A percentile compares a stretch with the other conserved stretches of the same genome.
Evolutionary conservation across 345 rosid species (phyloP).

Genomic region (Clarkia xantiana): DNA sequence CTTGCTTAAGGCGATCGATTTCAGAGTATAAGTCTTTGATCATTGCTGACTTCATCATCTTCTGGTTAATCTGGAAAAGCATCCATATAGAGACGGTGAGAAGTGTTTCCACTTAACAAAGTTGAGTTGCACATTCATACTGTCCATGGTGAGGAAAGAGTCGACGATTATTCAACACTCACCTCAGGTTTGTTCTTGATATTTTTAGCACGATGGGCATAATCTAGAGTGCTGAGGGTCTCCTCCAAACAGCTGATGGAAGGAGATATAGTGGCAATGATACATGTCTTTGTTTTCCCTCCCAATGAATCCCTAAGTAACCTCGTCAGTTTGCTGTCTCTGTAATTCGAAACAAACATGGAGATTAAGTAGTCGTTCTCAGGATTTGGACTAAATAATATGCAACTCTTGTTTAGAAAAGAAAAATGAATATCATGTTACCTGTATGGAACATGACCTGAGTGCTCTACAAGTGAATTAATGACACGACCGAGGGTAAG

Average conservation of each 20-base stretch:
- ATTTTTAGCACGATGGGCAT: constrained; percentile 98
- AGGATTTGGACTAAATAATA: too few species aligned
- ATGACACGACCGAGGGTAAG: constrained; percentile 97
- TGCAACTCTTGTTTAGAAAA: background rate
- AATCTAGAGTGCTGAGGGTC: constrained; percentile 92
- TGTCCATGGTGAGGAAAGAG: constrained; percentile 1
- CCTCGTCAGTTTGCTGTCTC: constrained; percentile 96
- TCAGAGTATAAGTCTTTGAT: constrained; percentile 95
- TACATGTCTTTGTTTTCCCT: constrained; percentile 97
- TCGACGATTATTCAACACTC: constrained; percentile 10
- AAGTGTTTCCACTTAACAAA: background rate
- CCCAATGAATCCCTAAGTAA: constrained; percentile 94
- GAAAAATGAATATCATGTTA: constrained; percentile 11
- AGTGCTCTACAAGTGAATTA: constrained; percentile 94
- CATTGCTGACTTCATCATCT: constrained; percentile 99
- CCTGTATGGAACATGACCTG: constrained; percentile 97
- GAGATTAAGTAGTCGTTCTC: too few species aligned
- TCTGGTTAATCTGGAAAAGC: constrained; percentile 70
- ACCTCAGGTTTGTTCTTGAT: constrained; percentile 99
- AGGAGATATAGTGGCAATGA: constrained; percentile 94
- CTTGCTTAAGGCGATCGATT: constrained; percentile 95
- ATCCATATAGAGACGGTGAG: background rate
- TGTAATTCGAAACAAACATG: constrained; percentile 20
- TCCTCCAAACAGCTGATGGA: constrained; percentile 90
- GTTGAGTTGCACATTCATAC: background rate